phyloP scores from a whole-genome alignment of 164 flowering plant genomes.

The Aristolochia fimbriata region DNA sequence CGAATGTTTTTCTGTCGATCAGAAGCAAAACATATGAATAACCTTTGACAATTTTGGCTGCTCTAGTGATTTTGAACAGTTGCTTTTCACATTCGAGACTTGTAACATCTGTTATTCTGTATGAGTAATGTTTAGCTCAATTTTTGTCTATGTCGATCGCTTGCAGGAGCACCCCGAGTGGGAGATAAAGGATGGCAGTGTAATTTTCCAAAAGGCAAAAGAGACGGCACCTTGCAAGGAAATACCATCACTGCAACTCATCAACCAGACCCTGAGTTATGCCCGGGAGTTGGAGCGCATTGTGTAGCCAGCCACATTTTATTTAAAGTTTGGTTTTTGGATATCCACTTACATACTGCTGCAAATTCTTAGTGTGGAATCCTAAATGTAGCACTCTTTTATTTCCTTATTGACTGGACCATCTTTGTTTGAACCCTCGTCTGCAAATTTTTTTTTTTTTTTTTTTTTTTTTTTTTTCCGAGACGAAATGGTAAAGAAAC shows the following conservation, averaged over 20 bases:
- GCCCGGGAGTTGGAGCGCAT: constrained; percentile 97
- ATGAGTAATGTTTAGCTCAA: not conserved
- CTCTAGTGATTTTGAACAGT: not conserved
- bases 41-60: too few species aligned
- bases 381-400: too few species aligned
- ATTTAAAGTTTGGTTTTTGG: too few species aligned
- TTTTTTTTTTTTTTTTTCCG: too few species aligned
- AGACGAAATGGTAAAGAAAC: too few species aligned
- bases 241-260: constrained; percentile 88
- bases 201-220: constrained; percentile 74
- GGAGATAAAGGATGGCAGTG: constrained; percentile 67
- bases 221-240: constrained; percentile 81
- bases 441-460: too few species aligned
- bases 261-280: constrained; percentile 88
- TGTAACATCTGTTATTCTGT: not conserved
- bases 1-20: not conserved
- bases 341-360: too few species aligned
- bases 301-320: constrained; percentile 25
- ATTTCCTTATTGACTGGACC: too few species aligned
- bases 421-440: too few species aligned
- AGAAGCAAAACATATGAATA: not conserved
- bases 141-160: constrained; percentile 4
- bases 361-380: too few species aligned
- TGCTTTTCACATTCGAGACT: not conserved
- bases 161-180: constrained; percentile 86